Percentiles rank a stretch among this genome's conserved stretches.
phyloP scores from a whole-genome alignment of 2,329 filamentous ascomycete species.

The Colletotrichum nymphaeae region DNA sequence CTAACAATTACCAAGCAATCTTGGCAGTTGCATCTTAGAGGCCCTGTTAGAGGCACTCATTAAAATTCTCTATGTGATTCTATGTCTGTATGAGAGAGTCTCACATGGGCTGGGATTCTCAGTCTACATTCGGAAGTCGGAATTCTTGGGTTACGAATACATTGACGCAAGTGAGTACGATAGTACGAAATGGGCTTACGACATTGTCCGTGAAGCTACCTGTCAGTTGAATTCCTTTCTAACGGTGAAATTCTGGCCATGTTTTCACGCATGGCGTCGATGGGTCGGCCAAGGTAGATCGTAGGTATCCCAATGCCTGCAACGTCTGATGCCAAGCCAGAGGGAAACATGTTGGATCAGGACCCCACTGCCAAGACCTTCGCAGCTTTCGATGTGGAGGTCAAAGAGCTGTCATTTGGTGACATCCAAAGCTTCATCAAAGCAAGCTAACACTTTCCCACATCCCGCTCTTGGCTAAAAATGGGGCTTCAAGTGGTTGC shows the following conservation, averaged over 20 bases:
- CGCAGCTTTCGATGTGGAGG: neutral
- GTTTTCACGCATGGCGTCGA: neutral
- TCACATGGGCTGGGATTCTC: neutral
- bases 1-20: neutral
- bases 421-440: constrained; percentile 8
- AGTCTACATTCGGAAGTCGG: neutral
- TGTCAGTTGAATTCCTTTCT: neutral
- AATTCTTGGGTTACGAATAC: neutral
- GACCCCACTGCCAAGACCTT: neutral
- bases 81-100: neutral
- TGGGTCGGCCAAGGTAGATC: neutral
- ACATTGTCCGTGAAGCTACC: neutral
- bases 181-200: too few relatives aligned
- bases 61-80: neutral
- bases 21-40: neutral
- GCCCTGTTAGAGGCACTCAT: neutral
- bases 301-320: neutral
- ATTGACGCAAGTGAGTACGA: neutral
- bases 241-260: neutral
- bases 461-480: constrained; percentile 12
- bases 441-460: neutral
- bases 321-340: neutral
- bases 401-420: constrained; percentile 5
- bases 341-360: neutral
- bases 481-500: neutral